Evolutionary conservation across 805 yeast genomes (phyloP), one percentile per base, ranked within the genome.

Genomic region (Wickerhamiella slavikovae): DNA sequence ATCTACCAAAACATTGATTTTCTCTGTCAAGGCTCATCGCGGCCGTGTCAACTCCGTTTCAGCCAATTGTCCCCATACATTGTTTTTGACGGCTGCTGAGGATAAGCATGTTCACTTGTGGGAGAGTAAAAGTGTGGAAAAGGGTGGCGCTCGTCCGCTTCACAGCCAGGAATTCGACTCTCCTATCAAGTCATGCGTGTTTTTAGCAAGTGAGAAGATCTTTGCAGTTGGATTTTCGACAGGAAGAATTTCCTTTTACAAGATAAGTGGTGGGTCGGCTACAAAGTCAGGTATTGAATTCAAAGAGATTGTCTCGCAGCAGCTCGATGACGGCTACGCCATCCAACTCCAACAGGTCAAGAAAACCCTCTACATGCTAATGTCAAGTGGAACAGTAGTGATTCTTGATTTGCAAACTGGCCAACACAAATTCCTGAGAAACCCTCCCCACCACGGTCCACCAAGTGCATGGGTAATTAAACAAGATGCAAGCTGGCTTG

Each of bases 31-130:
- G 23, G 79, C 75, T 25, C 80, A 73, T 41, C 54, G 54, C n/a
- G 57, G 66, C 29, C 42, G 68, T 2, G 55, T 82, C n/a, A 68
- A 60, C 15, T 52, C 71, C 17, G 44, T 80, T 6, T 65, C 60
- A 1, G 62, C 66, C 0, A 61, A 77, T 4, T 70, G 74, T 0
- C 70, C 73, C 17, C 62, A 68, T 11, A 64, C 64, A 15, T 73
- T 66, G 38, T 70, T 85, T 37, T 54, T 80, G 2, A 71, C 89
- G 2, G 93, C 82, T 2, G 78, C 89, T 5, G 75, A 71, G 28
- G 62, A 64, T 17, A 93, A 95, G 0, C 44, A 54, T 2, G 42
- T 89, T 23, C 73, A 68, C 38, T 49, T 85, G 1, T 89, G 95
- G 95, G 91, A 79, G 43, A 50, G 71, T 1, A 42, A 54, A 7